phyloP scores from a whole-genome alignment of 2,329 filamentous ascomycete species.

The Alternaria triticina region DNA sequence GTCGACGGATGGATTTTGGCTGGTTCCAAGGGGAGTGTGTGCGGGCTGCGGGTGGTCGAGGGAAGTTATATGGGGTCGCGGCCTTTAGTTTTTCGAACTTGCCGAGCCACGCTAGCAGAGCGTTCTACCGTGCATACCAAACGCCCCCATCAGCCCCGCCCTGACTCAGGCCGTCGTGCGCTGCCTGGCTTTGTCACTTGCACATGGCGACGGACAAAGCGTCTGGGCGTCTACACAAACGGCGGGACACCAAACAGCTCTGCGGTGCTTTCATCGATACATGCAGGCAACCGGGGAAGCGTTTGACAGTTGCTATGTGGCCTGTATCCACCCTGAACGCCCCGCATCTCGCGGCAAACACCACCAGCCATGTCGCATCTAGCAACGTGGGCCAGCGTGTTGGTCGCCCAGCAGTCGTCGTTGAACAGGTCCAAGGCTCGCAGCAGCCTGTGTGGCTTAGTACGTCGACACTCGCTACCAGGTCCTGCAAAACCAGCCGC shows the following conservation, averaged over 20 bases:
- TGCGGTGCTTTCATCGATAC: not conserved
- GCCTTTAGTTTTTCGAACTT: constrained; percentile 20
- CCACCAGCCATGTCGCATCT: not conserved
- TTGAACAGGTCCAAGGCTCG: not conserved
- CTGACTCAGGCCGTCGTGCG: not conserved
- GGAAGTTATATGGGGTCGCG: constrained; percentile 23
- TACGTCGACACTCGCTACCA: not conserved
- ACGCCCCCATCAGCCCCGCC: constrained; percentile 7
- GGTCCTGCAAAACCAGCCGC: not conserved
- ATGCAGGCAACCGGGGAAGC: not conserved
- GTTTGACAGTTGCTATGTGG: not conserved
- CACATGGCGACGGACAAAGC: not conserved
- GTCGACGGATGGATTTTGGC: constrained; percentile 28
- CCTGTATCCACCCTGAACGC: not conserved
- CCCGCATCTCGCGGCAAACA: not conserved
- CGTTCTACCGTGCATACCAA: constrained; percentile 1
- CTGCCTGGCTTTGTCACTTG: not conserved
- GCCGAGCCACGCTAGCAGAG: constrained; percentile 21
- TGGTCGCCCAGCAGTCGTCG: not conserved
- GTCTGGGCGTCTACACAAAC: constrained; percentile 1
- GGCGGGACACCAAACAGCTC: not conserved
- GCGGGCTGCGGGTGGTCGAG: constrained; percentile 20
- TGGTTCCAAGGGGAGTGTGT: constrained; percentile 28
- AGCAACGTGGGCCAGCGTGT: not conserved
- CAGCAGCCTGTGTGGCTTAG: not conserved